Evolutionary conservation across 2,329 filamentous ascomycete species (phyloP).

Genomic region (Fusarium globosum): DNA sequence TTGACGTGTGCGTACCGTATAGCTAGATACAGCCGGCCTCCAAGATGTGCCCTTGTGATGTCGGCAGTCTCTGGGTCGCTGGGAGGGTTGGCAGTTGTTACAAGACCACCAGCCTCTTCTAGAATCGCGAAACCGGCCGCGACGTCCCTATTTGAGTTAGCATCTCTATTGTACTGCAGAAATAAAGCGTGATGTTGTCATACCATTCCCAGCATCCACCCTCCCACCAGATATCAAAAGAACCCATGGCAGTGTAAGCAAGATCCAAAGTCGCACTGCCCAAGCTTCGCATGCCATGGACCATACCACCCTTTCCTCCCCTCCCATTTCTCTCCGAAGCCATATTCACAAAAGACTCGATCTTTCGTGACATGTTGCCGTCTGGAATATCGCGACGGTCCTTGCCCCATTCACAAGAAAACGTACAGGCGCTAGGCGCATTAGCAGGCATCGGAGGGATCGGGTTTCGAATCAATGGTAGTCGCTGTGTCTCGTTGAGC

Average conservation of each 20-base stretch:
- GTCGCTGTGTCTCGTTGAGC: conserved; percentile 70
- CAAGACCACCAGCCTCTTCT: conserved; percentile 77
- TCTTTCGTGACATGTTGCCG: conserved; percentile 76
- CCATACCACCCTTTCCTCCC: conserved; percentile 78
- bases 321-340: conserved; percentile 72
- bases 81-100: conserved; percentile 80
- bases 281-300: conserved; percentile 78
- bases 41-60: conserved; percentile 70
- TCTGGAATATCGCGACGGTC: conserved; percentile 73
- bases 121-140: conserved; percentile 80
- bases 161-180: accelerated
- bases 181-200: accelerated
- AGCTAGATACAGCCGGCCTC: conserved; percentile 76
- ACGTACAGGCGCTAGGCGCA: conserved; percentile 76
- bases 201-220: conserved; percentile 85
- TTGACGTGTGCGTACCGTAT: conserved; percentile 61
- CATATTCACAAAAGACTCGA: conserved; percentile 81
- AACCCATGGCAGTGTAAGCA: conserved; percentile 79
- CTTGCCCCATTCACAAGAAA: conserved; percentile 84
- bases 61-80: conserved; percentile 63
- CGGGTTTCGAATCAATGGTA: conserved; percentile 73
- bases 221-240: conserved; percentile 86
- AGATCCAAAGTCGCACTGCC: conserved; percentile 80
- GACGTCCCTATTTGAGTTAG: conserved; percentile 68
- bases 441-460: conserved; percentile 70